A percentile compares a stretch with the other conserved stretches of the same genome.
phyloP scores from a whole-genome alignment of 1,284 basidiomycete species.

The Malassezia obtusa region DNA sequence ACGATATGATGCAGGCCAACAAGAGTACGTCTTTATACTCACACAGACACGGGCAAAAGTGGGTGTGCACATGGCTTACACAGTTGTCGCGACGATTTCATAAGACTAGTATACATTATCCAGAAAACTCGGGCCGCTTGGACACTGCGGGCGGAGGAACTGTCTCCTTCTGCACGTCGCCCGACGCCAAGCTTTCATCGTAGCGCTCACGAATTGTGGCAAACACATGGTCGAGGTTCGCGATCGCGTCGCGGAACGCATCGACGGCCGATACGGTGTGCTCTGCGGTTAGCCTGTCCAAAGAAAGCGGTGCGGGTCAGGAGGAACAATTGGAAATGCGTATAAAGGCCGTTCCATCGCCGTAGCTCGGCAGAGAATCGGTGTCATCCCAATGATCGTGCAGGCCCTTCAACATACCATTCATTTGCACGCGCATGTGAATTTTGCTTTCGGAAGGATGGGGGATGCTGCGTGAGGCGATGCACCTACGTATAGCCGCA shows the following conservation, averaged over 20 bases:
- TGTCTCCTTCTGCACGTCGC: conserved; percentile 26
- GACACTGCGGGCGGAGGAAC: conserved; percentile 10
- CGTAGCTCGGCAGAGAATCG: conserved; percentile 5
- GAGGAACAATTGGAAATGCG: conserved; percentile 48
- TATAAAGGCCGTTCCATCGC: conserved; percentile 17
- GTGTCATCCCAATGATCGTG: conserved; percentile 10
- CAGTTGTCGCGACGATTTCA: conserved; percentile 10
- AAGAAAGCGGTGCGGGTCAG: conserved; percentile 21
- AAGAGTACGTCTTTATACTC: conserved; percentile 50
- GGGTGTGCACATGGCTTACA: conserved; percentile 15
- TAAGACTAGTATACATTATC: conserved; percentile 8
- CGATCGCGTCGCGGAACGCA: conserved; percentile 37
- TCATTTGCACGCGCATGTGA: conserved; percentile 95
- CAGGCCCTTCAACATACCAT: conserved; percentile 59
- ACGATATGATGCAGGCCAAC: conserved; percentile 75
- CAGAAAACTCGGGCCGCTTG: conserved; percentile 2
- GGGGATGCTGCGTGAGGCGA: conserved; percentile 59
- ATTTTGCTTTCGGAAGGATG: conserved; percentile 95
- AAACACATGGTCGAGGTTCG: conserved; percentile 37
- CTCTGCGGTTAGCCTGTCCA: conserved; percentile 10
- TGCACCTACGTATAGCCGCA: conserved; percentile 81
- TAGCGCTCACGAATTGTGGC: conserved; percentile 35
- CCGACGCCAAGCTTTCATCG: conserved; percentile 23
- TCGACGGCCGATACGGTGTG: conserved; percentile 29
- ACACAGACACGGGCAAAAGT: conserved; percentile 52